phyloP scores from a whole-genome alignment of 805 yeast genomes.

The Kodamaea laetipori region DNA sequence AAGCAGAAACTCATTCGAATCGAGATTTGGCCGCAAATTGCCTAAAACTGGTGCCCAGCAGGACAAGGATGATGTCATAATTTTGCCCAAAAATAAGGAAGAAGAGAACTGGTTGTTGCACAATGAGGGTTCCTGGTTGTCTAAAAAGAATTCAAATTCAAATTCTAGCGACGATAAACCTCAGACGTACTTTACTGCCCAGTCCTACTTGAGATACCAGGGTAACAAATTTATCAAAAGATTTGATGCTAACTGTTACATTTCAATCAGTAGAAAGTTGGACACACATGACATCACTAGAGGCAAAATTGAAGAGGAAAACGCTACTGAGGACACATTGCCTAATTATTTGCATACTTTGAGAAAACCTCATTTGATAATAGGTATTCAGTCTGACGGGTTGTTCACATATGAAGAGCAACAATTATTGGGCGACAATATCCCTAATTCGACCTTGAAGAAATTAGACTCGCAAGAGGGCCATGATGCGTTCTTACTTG shows the following conservation, averaged over 20 bases:
- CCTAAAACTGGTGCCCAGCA: slow-evolving; percentile 21
- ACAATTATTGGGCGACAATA: slow-evolving; percentile 71
- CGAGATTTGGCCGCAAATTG: slow-evolving; percentile 81
- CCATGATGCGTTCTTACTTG: slow-evolving; percentile 93
- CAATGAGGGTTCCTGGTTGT: slow-evolving; percentile 69
- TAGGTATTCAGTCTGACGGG: slow-evolving; percentile 92
- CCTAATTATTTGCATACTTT: slow-evolving; percentile 60
- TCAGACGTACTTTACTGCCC: slow-evolving; percentile 85
- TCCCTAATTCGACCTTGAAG: slow-evolving; percentile 69
- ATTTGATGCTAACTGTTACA: slow-evolving; percentile 96
- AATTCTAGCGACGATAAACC: slow-evolving; percentile 33
- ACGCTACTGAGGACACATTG: slow-evolving; percentile 33
- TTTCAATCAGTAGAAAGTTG: slow-evolving; percentile 86
- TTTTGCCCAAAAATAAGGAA: slow-evolving; percentile 49
- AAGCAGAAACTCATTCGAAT: slow-evolving; percentile 87
- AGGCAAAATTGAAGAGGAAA: slow-evolving; percentile 53
- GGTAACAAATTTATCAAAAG: slow-evolving; percentile 86
- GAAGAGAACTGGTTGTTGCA: slow-evolving; percentile 84
- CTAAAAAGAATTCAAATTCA: slow-evolving; percentile 15
- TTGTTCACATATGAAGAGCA: slow-evolving; percentile 91
- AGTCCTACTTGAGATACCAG: slow-evolving; percentile 90
- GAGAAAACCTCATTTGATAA: slow-evolving; percentile 74
- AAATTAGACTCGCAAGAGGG: slow-evolving; percentile 92
- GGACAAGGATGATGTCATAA: slow-evolving; percentile 24
- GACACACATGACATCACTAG: slow-evolving; percentile 95